Conservation (phyloP, 1,284 basidiomycete genomes). For the Tilletia setariae region DNA sequence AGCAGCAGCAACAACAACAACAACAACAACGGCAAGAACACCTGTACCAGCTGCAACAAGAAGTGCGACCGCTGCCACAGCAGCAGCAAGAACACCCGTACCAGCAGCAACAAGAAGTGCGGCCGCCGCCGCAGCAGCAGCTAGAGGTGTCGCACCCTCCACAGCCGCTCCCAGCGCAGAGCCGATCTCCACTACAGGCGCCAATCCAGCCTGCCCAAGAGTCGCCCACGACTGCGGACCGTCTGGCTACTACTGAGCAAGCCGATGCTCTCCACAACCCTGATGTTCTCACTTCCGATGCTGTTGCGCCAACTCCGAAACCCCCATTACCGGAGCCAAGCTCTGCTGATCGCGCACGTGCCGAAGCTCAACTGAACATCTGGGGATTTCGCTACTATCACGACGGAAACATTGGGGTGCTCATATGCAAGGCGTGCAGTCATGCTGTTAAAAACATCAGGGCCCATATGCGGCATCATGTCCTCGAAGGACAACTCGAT, state of each 20-base stretch:
- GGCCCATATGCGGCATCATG: conserved; percentile 12
- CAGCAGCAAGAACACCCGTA: background rate
- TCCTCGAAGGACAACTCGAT: conserved; percentile 3
- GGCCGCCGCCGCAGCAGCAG: too few relatives aligned
- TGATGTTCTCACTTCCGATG: background rate
- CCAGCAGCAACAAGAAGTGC: conserved; percentile 2
- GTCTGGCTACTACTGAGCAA: background rate
- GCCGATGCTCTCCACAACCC: background rate
- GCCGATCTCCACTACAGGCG: background rate
- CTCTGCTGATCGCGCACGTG: background rate
- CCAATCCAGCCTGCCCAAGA: background rate
- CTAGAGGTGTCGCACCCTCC: too few relatives aligned
- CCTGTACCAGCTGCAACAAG: background rate
- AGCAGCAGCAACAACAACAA: conserved; percentile 6
- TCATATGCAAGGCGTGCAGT: conserved; percentile 7
- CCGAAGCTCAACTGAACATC: background rate
- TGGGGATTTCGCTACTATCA: conserved; percentile 1
- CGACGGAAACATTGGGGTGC: background rate
- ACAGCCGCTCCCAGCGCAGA: background rate
- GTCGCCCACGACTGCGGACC: background rate
- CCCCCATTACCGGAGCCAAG: background rate
- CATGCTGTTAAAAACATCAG: conserved; percentile 6
- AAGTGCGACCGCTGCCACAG: background rate
- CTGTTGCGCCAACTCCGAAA: background rate
- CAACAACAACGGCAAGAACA: background rate